phyloP scores from a whole-genome alignment of 2,329 filamentous ascomycete genomes.

The Endoconidiophora polonica region DNA sequence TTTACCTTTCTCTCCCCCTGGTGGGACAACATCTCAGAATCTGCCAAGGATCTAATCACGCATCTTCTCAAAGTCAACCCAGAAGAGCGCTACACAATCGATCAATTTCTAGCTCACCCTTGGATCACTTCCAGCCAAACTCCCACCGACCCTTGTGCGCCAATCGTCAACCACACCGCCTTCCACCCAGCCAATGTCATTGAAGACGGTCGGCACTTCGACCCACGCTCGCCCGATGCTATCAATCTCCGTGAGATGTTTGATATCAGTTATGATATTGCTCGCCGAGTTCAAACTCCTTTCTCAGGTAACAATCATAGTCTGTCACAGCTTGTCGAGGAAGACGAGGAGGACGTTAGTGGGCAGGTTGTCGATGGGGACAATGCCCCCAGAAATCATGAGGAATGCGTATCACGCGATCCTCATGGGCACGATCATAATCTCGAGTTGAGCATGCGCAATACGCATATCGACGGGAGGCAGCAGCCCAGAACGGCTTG shows the following conservation, averaged over 20 bases:
- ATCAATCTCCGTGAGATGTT: constrained; percentile 95
- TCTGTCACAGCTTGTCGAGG: constrained; percentile 52
- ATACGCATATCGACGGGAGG: constrained; percentile 51
- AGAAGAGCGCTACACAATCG: constrained; percentile 85
- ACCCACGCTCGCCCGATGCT: constrained; percentile 89
- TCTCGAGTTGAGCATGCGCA: constrained; percentile 75
- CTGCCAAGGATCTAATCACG: constrained; percentile 82
- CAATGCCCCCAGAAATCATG: constrained; percentile 24
- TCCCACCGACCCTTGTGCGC: constrained; percentile 20
- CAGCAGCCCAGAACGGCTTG: constrained; percentile 30
- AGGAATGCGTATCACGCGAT: constrained; percentile 5
- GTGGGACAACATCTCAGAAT: constrained; percentile 98
- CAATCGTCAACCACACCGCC: constrained; percentile 21
- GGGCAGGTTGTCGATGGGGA: constrained; percentile 21
- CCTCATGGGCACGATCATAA: constrained; percentile 32
- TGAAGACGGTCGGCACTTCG: constrained; percentile 52
- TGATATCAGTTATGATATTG: constrained; percentile 94
- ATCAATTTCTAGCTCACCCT: constrained; percentile 82
- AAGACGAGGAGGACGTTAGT: constrained; percentile 40
- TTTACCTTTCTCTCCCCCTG: constrained; percentile 96
- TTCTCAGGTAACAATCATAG: constrained; percentile 73
- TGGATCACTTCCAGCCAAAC: constrained; percentile 46
- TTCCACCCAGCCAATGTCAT: constrained; percentile 39
- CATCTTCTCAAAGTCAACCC: constrained; percentile 90
- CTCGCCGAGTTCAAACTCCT: constrained; percentile 87